These are phyloP conservation scores for Roridomyces roridus DNA, from an alignment of 768 basidiomycete genomes.

Conservation along the genomic window DNA sequence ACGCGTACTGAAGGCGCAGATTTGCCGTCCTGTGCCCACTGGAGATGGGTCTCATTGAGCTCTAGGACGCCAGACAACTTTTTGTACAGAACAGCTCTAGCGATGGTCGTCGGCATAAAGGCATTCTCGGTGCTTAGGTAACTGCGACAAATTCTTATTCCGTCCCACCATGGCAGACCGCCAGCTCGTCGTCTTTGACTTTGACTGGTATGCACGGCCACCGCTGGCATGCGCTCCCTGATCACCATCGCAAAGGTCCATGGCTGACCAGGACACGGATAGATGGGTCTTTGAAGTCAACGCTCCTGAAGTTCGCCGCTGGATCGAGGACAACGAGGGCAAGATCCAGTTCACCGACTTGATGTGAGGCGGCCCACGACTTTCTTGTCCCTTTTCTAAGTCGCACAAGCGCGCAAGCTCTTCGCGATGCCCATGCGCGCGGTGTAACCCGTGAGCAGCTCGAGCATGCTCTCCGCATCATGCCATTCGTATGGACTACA, in stretches of 20 bases:
- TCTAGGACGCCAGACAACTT: conserved; percentile 78
- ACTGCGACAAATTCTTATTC: conserved; percentile 26
- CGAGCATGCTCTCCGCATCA: conserved; percentile 72
- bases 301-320: conserved; percentile 81
- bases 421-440: conserved; percentile 72
- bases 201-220: conserved; percentile 79
- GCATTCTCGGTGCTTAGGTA: conserved; percentile 29
- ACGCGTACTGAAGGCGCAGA: conserved; percentile 69
- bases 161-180: conserved; percentile 26
- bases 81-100: conserved; percentile 80
- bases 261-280: conserved; percentile 96
- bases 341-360: conserved; percentile 92
- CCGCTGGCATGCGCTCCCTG: conserved; percentile 7
- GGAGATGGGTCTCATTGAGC: conserved; percentile 73
- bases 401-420: conserved; percentile 61
- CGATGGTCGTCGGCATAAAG: conserved; percentile 72
- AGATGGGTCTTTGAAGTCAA: conserved; percentile 92
- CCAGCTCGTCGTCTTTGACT: conserved; percentile 93
- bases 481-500: conserved; percentile 78
- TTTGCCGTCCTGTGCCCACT: conserved; percentile 83
- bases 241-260: conserved; percentile 60
- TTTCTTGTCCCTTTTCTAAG: conserved; percentile 5
- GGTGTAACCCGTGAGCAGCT: conserved; percentile 79
- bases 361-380: conserved; percentile 61
- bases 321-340: conserved; percentile 71